These are phyloP conservation scores for Panaeolus papilionaceus DNA, from an alignment of 768 basidiomycete genomes.

Conservation along the genomic window DNA sequence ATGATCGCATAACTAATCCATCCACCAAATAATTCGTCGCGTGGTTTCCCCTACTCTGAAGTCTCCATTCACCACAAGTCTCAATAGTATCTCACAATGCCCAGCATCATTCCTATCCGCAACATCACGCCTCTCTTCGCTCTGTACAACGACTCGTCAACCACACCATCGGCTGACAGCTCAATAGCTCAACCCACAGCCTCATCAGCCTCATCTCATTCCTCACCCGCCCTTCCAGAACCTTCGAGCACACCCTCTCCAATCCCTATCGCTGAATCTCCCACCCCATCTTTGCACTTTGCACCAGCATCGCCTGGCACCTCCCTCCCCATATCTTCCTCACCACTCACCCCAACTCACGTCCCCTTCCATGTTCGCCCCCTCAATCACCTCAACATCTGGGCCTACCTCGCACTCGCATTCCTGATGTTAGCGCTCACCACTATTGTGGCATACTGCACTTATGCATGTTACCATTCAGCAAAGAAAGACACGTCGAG, in stretches of 20 bases:
- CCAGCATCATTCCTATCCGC: background rate
- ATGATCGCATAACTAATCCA: background rate
- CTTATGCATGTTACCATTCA: constrained; percentile 34
- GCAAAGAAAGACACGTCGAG: constrained; percentile 18
- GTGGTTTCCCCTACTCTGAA: background rate
- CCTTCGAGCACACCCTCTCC: background rate
- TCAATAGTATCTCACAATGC: background rate
- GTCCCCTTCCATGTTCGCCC: constrained; percentile 20
- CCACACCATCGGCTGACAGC: background rate
- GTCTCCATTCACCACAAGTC: too few species aligned
- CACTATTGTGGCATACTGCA: constrained; percentile 28
- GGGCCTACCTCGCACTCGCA: constrained; percentile 34
- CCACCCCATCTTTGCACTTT: background rate
- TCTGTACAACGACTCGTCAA: background rate
- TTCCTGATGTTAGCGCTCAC: constrained; percentile 29
- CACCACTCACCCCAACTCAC: background rate
- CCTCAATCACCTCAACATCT: constrained; percentile 30
- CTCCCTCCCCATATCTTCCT: background rate
- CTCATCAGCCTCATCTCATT: background rate
- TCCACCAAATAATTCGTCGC: background rate
- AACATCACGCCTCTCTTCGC: constrained; percentile 1
- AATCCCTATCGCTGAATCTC: background rate
- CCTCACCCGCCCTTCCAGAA: background rate
- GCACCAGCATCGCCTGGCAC: background rate
- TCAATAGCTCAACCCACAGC: background rate